Conservation (phyloP, 2,329 filamentous ascomycete genomes). For the Aspergillus japonicus region DNA sequence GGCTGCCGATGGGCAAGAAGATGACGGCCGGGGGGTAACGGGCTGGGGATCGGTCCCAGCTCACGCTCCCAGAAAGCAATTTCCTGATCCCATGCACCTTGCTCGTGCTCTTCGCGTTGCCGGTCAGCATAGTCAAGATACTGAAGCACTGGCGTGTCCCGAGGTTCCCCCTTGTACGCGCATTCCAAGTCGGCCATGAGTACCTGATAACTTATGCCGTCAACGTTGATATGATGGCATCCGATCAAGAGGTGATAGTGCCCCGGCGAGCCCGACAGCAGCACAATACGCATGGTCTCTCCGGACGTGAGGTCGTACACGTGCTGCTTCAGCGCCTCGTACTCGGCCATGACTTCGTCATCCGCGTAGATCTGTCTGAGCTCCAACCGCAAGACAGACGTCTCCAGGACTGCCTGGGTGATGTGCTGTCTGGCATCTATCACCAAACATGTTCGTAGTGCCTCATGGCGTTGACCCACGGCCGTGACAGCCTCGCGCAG, state of each 20-base stretch:
- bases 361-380: neutral
- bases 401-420: too few relatives aligned
- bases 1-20: too few relatives aligned
- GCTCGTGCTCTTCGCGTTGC: too few relatives aligned
- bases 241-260: constrained; percentile 36
- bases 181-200: constrained; percentile 44
- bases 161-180: too few relatives aligned
- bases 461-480: neutral
- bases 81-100: too few relatives aligned
- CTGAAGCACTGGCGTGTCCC: too few relatives aligned
- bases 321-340: constrained; percentile 15
- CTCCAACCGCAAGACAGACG: neutral
- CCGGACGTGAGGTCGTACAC: constrained; percentile 40
- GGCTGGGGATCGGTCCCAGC: too few relatives aligned
- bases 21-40: too few relatives aligned
- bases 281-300: constrained; percentile 9
- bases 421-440: too few relatives aligned
- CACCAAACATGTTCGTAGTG: neutral
- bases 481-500: neutral
- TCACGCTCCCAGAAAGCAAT: too few relatives aligned
- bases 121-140: too few relatives aligned
- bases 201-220: constrained; percentile 45
- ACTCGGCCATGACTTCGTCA: neutral
- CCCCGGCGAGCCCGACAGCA: constrained; percentile 28
- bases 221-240: constrained; percentile 51